Conservation (phyloP, 164 flowering plant genomes). For the Akebia trifoliata region DNA sequence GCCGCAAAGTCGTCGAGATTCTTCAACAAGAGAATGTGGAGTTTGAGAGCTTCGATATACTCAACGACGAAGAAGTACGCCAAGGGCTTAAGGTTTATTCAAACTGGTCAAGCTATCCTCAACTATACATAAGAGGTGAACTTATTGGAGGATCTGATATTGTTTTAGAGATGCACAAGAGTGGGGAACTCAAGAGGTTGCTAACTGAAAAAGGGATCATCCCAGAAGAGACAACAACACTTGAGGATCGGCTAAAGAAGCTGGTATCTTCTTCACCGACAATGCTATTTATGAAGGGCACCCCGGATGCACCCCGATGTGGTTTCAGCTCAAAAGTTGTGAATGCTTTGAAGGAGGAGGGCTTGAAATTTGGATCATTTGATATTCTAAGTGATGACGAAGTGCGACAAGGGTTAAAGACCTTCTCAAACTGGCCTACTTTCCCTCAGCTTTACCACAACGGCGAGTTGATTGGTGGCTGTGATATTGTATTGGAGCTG, state of each 20-base stretch:
- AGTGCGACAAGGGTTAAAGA: constrained; percentile 81
- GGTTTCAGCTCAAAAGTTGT: constrained; percentile 96
- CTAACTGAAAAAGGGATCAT: constrained; percentile 60
- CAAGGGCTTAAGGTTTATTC: constrained; percentile 89
- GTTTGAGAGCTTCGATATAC: constrained; percentile 71
- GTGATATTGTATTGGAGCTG: constrained; percentile 83
- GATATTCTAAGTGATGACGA: constrained; percentile 78
- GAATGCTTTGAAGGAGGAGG: constrained; percentile 62
- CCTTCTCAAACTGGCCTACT: constrained; percentile 93
- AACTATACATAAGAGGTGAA: constrained; percentile 77
- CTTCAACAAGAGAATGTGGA: constrained; percentile 67
- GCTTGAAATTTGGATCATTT: constrained; percentile 67
- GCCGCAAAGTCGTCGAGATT: constrained; percentile 84
- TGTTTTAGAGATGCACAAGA: constrained; percentile 88
- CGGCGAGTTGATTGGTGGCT: constrained; percentile 91
- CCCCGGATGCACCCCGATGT: constrained; percentile 79
- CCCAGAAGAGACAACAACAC: constrained; percentile 33
- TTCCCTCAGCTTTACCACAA: constrained; percentile 87
- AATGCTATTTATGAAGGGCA: constrained; percentile 97
- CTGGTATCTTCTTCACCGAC: constrained; percentile 54
- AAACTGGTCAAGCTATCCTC: constrained; percentile 98
- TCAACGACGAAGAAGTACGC: constrained; percentile 80
- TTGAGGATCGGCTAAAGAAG: constrained; percentile 62
- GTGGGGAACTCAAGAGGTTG: constrained; percentile 70
- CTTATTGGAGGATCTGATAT: constrained; percentile 95